Evolutionary conservation across 2,329 filamentous ascomycete species (phyloP), one percentile per base, ranked within the genome.

Genomic region (Fusarium zealandicum): DNA sequence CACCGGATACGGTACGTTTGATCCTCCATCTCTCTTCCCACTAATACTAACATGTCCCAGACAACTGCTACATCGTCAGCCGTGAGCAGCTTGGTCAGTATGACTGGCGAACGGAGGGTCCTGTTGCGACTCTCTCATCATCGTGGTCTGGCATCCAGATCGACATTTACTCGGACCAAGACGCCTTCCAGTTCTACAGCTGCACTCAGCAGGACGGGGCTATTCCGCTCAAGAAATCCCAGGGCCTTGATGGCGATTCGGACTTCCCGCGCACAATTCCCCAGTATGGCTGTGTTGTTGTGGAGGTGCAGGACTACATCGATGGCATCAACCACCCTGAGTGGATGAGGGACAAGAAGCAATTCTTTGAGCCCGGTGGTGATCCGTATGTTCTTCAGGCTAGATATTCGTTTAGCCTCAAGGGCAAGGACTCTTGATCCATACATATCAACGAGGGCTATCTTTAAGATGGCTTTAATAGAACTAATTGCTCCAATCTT

Each of bases 221-320:
- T 1, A 75, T 89, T 57, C 77, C 89, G 1, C 75, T 92, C 57
- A 92, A 92, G 78, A 77, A 78, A 56, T 88, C 85, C 0, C 90
- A 92, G 72, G 89, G 89, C 13, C 75, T 89, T 4, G 73, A 78
- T 57, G 79, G 83, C 57, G 74, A 82, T 55, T 59, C 74, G 2
- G 74, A 76, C 27, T 83, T 86, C 64, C 82, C 85, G 4, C 79
- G 87, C 31, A 83, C 82, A 7, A 88, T 92, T 20, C 81, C 84
- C 50, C 72, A 93, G 78, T 91, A 92, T 69, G 92, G 91, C 27
- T 97, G 93, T 73, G 70, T 96, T 20, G 93, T 96, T 41, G 83
- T 97, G 73, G 93, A 97, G 77, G 90, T 95, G 11, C 85, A 97
- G 80, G 92, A 95, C 72, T 97, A 87, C 84, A 96, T 97, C 69